These are phyloP conservation scores for Colletotrichum sp. DNA, from an alignment of 2,329 filamentous ascomycete species.

Conservation along the genomic window DNA sequence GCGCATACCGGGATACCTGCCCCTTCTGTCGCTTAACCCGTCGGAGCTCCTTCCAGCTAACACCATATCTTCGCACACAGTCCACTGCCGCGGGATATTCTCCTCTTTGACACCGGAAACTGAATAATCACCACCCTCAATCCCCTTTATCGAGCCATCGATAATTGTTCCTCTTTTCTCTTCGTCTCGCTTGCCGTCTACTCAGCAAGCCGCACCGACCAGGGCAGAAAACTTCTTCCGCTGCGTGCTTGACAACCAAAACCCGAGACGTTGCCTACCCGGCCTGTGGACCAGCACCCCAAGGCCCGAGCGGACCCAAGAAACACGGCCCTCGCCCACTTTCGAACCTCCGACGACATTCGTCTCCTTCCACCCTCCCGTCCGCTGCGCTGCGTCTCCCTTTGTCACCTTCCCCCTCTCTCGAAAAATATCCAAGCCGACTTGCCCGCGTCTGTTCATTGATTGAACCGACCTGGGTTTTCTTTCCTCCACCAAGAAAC, in stretches of 20 bases:
- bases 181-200: neutral
- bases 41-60: constrained; percentile 19
- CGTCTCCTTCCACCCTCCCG: constrained; percentile 10
- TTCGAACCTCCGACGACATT: constrained; percentile 19
- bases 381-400: neutral
- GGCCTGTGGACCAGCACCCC: constrained; percentile 19
- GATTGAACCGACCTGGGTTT: constrained; percentile 14
- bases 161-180: neutral
- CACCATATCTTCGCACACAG: neutral
- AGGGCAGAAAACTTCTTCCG: neutral
- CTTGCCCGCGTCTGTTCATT: constrained; percentile 17
- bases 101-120: neutral
- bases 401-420: neutral
- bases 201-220: neutral
- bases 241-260: neutral
- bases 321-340: constrained; percentile 21
- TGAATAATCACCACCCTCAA: neutral
- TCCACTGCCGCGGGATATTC: neutral
- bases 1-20: constrained; percentile 12
- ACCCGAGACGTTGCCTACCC: constrained; percentile 13
- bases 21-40: constrained; percentile 18
- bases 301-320: constrained; percentile 24
- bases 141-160: neutral
- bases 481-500: neutral
- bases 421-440: neutral